Evolutionary conservation across 1,139 yeast genomes (phyloP), one percentile per base, ranked within the genome.

Genomic region (Suhomyces anneliseae): DNA sequence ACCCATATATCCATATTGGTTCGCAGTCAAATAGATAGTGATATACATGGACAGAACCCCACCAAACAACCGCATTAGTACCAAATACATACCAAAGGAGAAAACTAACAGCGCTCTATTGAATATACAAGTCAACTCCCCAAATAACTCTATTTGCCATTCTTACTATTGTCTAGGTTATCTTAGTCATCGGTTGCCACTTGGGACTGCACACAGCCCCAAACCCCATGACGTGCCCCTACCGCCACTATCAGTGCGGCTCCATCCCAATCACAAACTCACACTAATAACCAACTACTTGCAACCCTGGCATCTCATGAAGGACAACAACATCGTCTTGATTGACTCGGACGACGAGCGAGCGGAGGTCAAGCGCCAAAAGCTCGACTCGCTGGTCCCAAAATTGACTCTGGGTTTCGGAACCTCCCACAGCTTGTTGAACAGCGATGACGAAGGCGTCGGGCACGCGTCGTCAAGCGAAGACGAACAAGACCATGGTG

Each of bases 341-440:
- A 53, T 56, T 36, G 58, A 56, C 51, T 56, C 59, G 39, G 59
- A 56, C 44, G 54, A 52, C 34, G 59, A 55, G 39, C 42, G 47
- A 8, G 36, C 47, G 12, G 36, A 40, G 36, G 48, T 44, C 36
- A 53, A 53, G 45, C 50, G 50, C 32, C 56, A 49, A 39, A 47
- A 45, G 43, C 34, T 41, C 7, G 43, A 40, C 15, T 37, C 43
- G 19, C 44, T 43, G 7, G 35, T 43, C 35, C 46, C 48, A 31
- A 47, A 45, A 40, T 36, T 53, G 36, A 48, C 56, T 36, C 43
- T 51, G 14, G 56, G 51, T 8, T 53, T 53, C 39, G 52, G 44
- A 38, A 41, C 53, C n/a, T 36, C 51, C 14, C 38, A 36, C 12
- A 34, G 44, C 27, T 47, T 48, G 32, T 38, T 45, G 38, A 45